Evolutionary conservation across 2,329 filamentous ascomycete species (phyloP).

Genomic region (Davidsoniella neocaledoniae): DNA sequence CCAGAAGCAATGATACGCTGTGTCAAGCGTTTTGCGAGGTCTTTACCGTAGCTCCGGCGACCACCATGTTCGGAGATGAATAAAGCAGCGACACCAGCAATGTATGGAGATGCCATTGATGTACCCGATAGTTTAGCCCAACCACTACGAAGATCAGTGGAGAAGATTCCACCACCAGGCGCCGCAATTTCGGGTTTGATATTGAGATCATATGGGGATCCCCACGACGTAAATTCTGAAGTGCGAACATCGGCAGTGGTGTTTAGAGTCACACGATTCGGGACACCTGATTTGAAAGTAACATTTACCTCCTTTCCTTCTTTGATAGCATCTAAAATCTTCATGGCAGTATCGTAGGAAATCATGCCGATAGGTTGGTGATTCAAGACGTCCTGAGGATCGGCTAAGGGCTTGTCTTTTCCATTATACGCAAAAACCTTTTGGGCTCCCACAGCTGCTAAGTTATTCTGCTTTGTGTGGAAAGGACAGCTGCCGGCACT

Average conservation of each 20-base stretch:
- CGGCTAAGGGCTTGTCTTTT: conserved; percentile 10
- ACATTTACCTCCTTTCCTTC: conserved; percentile 21
- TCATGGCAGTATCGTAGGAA: conserved; percentile 31
- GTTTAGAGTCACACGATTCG: conserved; percentile 8
- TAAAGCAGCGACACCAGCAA: conserved; percentile 32
- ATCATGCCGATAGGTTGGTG: conserved; percentile 6
- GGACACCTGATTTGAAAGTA: conserved; percentile 14
- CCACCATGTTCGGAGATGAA: conserved; percentile 28
- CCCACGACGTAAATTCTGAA: neutral
- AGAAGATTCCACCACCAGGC: conserved; percentile 32
- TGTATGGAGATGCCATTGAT: conserved; percentile 38
- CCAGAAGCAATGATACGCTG: conserved; percentile 8
- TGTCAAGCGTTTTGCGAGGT: neutral
- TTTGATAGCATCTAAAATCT: conserved; percentile 26
- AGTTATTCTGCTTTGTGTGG: conserved; percentile 16
- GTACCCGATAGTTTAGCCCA: conserved; percentile 35
- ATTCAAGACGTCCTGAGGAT: conserved; percentile 4
- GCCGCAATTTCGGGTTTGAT: conserved; percentile 34
- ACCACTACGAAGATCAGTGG: conserved; percentile 23
- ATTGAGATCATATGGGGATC: conserved; percentile 26
- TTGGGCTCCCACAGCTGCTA: conserved; percentile 16
- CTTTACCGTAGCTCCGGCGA: conserved; percentile 16
- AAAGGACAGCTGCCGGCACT: conserved; percentile 21
- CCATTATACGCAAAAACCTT: conserved; percentile 15
- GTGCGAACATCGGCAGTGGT: neutral